These are phyloP conservation scores for Chlorophyllum brunneum DNA, from an alignment of 768 basidiomycete genomes.

Conservation along the genomic window DNA sequence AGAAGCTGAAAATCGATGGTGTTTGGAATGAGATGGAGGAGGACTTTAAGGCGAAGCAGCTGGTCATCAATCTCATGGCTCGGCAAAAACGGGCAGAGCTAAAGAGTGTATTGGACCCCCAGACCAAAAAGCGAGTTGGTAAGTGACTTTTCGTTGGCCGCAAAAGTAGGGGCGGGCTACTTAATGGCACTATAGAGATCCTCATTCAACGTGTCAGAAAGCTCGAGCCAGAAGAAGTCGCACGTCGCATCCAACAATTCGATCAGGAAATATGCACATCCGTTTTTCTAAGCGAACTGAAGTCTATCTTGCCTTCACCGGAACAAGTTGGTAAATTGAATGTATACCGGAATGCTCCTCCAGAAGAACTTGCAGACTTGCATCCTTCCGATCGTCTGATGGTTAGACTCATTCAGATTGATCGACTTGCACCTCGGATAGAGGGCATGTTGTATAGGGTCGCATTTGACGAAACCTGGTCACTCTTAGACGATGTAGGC, in stretches of 20 bases:
- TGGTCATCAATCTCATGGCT: constrained; percentile 85
- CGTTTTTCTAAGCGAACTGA: constrained; percentile 84
- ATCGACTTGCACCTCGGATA: constrained; percentile 81
- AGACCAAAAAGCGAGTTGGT: constrained; percentile 94
- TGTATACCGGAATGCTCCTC: constrained; percentile 81
- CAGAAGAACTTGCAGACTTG: constrained; percentile 81
- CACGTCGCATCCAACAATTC: constrained; percentile 78
- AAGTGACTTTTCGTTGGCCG: constrained; percentile 26
- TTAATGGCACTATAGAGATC: constrained; percentile 57
- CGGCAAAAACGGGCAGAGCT: constrained; percentile 86
- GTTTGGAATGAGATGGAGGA: constrained; percentile 97
- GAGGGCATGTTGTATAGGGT: constrained; percentile 95
- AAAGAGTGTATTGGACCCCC: constrained; percentile 85
- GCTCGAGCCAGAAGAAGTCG: constrained; percentile 84
- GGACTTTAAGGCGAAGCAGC: constrained; percentile 94
- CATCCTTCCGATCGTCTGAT: constrained; percentile 95
- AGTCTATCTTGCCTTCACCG: constrained; percentile 84
- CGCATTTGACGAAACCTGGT: constrained; percentile 82
- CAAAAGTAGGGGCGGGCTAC: not conserved
- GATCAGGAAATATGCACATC: constrained; percentile 86
- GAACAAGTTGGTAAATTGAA: constrained; percentile 91
- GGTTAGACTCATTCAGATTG: constrained; percentile 95
- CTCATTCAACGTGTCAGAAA: constrained; percentile 85
- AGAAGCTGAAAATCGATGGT: constrained; percentile 78
- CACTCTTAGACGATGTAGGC: constrained; percentile 76